Conservation (phyloP, 2,329 filamentous ascomycete genomes). For the Akanthomyces lecanii region DNA sequence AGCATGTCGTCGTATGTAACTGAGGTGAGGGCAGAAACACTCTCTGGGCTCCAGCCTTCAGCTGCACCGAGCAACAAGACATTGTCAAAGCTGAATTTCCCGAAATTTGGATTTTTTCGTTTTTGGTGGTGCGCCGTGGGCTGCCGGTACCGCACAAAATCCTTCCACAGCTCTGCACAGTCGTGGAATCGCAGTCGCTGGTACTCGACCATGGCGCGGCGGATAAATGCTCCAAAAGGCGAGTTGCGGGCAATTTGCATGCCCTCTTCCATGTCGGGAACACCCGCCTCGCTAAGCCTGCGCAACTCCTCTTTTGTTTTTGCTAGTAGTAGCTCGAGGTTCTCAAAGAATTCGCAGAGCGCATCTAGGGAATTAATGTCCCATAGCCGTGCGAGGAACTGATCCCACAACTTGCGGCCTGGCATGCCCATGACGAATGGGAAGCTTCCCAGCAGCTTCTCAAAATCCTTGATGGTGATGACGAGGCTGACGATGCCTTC, state of each 20-base stretch:
- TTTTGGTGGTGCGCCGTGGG: conserved; percentile 65
- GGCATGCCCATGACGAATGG: conserved; percentile 56
- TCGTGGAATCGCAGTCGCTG: conserved; percentile 76
- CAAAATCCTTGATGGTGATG: conserved; percentile 54
- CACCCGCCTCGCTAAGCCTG: conserved; percentile 44
- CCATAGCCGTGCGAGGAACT: conserved; percentile 80
- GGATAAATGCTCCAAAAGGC: conserved; percentile 76
- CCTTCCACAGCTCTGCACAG: conserved; percentile 72
- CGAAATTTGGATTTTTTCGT: conserved; percentile 57
- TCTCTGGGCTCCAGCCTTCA: conserved; percentile 45
- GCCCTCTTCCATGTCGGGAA: conserved; percentile 36
- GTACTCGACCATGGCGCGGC: conserved; percentile 75
- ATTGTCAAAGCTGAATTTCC: conserved; percentile 53
- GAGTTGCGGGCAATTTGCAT: conserved; percentile 68
- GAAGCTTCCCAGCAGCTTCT: conserved; percentile 51
- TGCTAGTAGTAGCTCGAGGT: conserved; percentile 52
- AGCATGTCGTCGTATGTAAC: conserved; percentile 52
- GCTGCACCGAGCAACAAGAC: conserved; percentile 48
- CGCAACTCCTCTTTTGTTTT: conserved; percentile 60
- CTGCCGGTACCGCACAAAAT: conserved; percentile 75
- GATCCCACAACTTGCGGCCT: conserved; percentile 80
- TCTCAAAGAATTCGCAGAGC: conserved; percentile 71
- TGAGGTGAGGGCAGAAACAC: conserved; percentile 41
- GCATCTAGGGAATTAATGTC: conserved; percentile 75
- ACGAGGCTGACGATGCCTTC: conserved; percentile 49